Evolutionary conservation across 2,329 filamentous ascomycete species (phyloP).

Genomic region (Pleurostoma richardsiae): DNA sequence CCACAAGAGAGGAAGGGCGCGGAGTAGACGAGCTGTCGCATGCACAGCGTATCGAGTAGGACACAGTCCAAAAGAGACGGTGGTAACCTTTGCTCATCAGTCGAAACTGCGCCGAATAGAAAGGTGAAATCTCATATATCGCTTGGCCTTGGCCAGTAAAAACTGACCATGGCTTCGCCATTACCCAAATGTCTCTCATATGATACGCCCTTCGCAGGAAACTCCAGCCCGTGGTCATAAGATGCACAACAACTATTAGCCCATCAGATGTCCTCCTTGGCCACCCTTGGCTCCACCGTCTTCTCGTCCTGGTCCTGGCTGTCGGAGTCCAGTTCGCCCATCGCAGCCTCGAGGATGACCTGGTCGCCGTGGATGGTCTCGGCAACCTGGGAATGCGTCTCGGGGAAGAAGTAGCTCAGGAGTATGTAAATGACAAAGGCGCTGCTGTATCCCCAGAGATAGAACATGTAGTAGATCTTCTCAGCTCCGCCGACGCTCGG

Average conservation of each 20-base stretch:
- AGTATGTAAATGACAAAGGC: conserved; percentile 23
- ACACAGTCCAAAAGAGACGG: too few relatives aligned
- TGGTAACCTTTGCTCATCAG: too few relatives aligned
- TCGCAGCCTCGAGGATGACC: conserved; percentile 10
- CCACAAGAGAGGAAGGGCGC: conserved; percentile 47
- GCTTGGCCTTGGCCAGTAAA: too few relatives aligned
- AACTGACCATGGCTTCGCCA: too few relatives aligned
- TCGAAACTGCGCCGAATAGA: too few relatives aligned
- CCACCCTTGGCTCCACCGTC: not conserved
- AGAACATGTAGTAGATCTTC: conserved; percentile 28
- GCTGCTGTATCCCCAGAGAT: conserved; percentile 28
- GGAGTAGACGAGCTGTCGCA: conserved; percentile 8
- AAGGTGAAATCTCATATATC: too few relatives aligned
- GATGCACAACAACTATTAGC: too few relatives aligned
- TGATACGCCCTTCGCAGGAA: too few relatives aligned
- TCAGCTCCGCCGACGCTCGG: conserved; percentile 18
- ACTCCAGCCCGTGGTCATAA: too few relatives aligned
- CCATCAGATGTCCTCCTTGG: not conserved
- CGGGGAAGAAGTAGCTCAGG: conserved; percentile 24
- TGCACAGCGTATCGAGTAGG: conserved; percentile 7
- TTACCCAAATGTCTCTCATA: too few relatives aligned
- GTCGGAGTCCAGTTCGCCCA: not conserved
- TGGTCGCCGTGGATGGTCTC: conserved; percentile 22
- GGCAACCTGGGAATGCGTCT: conserved; percentile 19
- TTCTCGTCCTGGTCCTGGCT: conserved; percentile 5